Evolutionary conservation across 352 stramenopile species (phyloP).

Genomic region (Phytopythium oedochilum): DNA sequence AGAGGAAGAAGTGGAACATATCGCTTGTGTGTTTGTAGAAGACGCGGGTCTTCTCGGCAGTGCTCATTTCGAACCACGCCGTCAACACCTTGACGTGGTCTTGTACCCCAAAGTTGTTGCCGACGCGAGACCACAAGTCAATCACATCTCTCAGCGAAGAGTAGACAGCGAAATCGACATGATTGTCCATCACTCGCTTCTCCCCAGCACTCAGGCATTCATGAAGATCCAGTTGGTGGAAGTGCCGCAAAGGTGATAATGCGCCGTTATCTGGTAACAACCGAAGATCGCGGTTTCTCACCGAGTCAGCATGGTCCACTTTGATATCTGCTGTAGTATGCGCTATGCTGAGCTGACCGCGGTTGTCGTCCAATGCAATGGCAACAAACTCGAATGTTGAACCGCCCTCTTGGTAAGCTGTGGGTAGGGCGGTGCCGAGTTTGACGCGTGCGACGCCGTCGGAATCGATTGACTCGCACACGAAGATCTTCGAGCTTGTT

Average conservation of each 20-base stretch:
- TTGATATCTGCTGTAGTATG: slow-evolving; percentile 2
- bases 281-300: slow-evolving; percentile 21
- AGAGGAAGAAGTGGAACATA: slow-evolving; percentile 58
- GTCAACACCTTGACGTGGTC: slow-evolving; percentile 27
- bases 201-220: slow-evolving; percentile 20
- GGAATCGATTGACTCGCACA: slow-evolving; percentile 10
- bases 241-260: slow-evolving; percentile 23
- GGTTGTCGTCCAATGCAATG: slow-evolving; percentile 19
- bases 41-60: slow-evolving; percentile 18
- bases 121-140: slow-evolving; percentile 24
- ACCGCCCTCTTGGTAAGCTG: background rate
- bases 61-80: slow-evolving; percentile 17
- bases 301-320: slow-evolving; percentile 2
- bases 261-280: slow-evolving; percentile 20
- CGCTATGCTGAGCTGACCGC: slow-evolving; percentile 15
- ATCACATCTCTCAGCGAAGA: slow-evolving; percentile 24
- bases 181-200: slow-evolving; percentile 15
- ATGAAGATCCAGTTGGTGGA: slow-evolving; percentile 31
- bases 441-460: slow-evolving; percentile 15
- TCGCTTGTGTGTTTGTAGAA: slow-evolving; percentile 43
- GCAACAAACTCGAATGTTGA: slow-evolving; percentile 23
- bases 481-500: slow-evolving; percentile 15
- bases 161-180: slow-evolving; percentile 36
- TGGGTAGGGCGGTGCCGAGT: slow-evolving; percentile 4
- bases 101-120: slow-evolving; percentile 9